Conservation (phyloP, 768 basidiomycete genomes). For the Lactifluus echinatus region DNA sequence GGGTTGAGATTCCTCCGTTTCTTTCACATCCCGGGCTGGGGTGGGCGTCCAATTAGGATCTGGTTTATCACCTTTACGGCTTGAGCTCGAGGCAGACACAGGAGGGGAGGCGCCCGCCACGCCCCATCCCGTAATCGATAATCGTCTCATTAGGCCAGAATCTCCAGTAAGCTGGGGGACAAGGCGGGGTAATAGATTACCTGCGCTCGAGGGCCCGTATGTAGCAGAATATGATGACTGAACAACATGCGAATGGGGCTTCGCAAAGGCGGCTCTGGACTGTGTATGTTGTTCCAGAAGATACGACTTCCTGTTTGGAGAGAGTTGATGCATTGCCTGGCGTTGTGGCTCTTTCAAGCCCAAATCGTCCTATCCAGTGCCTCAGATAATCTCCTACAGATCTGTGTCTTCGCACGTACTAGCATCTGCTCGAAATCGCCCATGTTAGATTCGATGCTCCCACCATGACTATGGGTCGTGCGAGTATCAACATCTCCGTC, state of each 20-base stretch:
- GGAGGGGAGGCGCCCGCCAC: slow-evolving; percentile 30
- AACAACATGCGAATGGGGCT: slow-evolving; percentile 23
- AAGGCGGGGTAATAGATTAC: slow-evolving; percentile 52
- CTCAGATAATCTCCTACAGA: slow-evolving; percentile 10
- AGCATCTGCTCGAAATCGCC: slow-evolving; percentile 61
- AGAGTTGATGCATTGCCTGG: slow-evolving; percentile 50
- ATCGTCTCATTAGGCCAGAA: slow-evolving; percentile 53
- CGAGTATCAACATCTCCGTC: slow-evolving; percentile 21
- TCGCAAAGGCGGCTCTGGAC: slow-evolving; percentile 30
- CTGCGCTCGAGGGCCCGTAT: slow-evolving; percentile 51
- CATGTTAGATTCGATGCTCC: slow-evolving; percentile 32
- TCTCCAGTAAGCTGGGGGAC: slow-evolving; percentile 74
- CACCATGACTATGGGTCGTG: slow-evolving; percentile 25
- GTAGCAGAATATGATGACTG: slow-evolving; percentile 39
- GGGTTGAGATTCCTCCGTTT: slow-evolving; percentile 20
- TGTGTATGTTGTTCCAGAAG: slow-evolving; percentile 51
- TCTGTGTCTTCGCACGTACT: slow-evolving; percentile 32
- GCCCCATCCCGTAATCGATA: slow-evolving; percentile 60
- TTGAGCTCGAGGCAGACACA: slow-evolving; percentile 27
- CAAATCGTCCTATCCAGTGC: slow-evolving; percentile 49
- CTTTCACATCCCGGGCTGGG: slow-evolving; percentile 7
- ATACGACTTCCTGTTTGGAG: slow-evolving; percentile 55
- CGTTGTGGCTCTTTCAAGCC: slow-evolving; percentile 67
- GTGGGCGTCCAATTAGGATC: slow-evolving; percentile 14
- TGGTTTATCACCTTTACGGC: slow-evolving; percentile 35